Percentiles rank a stretch among this genome's conserved stretches.
phyloP scores from a whole-genome alignment of 345 rosid genomes.

The Psidium guajava region DNA sequence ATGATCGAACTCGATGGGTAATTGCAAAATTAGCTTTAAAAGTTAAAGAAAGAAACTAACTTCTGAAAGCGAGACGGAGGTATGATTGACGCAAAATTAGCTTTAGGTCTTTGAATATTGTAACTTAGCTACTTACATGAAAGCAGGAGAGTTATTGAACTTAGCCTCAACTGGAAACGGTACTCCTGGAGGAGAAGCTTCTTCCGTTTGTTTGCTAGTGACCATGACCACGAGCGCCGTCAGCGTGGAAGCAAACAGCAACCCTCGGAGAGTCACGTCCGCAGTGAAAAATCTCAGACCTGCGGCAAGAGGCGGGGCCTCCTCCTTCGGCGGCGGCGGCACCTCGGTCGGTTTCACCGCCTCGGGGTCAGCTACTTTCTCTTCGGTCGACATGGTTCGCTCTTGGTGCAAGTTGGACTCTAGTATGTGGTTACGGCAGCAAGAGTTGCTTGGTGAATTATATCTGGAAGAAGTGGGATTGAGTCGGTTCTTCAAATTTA shows the following conservation, averaged over 20 bases:
- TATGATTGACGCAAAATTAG: background rate
- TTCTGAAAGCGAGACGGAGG: background rate
- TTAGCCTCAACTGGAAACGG: conserved; percentile 8
- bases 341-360: background rate
- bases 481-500: background rate
- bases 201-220: conserved; percentile 17
- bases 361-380: background rate
- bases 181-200: background rate
- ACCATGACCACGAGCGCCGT: conserved; percentile 14
- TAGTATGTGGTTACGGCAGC: background rate
- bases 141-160: conserved; percentile 24
- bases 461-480: background rate
- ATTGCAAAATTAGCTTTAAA: too few species aligned
- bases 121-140: conserved; percentile 11
- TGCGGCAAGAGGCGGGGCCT: background rate
- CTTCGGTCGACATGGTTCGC: background rate
- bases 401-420: background rate
- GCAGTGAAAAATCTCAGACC: background rate
- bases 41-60: background rate
- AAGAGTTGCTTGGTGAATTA: background rate
- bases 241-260: conserved; percentile 20
- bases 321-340: background rate
- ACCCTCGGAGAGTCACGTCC: conserved; percentile 18
- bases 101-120: too few species aligned
- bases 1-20: too few species aligned